Conservation (phyloP, 2,329 filamentous ascomycete species). For the Aspergillus sp. region DNA sequence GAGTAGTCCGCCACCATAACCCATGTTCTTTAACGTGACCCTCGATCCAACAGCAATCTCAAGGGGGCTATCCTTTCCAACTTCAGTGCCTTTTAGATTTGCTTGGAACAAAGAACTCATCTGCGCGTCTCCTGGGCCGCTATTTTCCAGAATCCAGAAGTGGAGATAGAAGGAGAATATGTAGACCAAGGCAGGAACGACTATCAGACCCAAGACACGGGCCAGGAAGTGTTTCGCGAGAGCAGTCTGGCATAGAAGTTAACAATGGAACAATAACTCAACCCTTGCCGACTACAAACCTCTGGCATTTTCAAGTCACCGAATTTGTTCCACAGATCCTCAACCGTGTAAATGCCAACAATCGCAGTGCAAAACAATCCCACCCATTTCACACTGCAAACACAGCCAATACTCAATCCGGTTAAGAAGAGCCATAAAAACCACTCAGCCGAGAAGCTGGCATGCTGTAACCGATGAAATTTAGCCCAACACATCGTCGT, state of each 20-base stretch:
- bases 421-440: constrained; percentile 91
- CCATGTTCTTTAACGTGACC: constrained; percentile 97
- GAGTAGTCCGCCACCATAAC: constrained; percentile 90
- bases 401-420: constrained; percentile 91
- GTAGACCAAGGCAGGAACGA: constrained; percentile 85
- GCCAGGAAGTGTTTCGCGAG: constrained; percentile 72
- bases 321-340: constrained; percentile 98
- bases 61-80: constrained; percentile 88
- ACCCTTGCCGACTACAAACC: constrained; percentile 40
- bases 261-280: constrained; percentile 11
- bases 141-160: constrained; percentile 88
- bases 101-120: constrained; percentile 99
- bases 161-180: constrained; percentile 93
- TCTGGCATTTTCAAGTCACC: constrained; percentile 87
- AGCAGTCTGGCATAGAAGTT: constrained; percentile 43
- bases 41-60: constrained; percentile 86
- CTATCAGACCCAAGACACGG: constrained; percentile 77
- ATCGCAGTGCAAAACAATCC: constrained; percentile 92
- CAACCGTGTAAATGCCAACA: constrained; percentile 89
- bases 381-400: constrained; percentile 98
- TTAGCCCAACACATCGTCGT: constrained; percentile 96
- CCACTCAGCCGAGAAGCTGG: constrained; percentile 87
- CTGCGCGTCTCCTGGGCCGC: constrained; percentile 94
- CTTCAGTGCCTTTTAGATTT: constrained; percentile 86
- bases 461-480: constrained; percentile 81